Base-by-base conservation (phyloP, 2,329 filamentous ascomycete genomes). In the Xylariaceae sp. region DNA sequence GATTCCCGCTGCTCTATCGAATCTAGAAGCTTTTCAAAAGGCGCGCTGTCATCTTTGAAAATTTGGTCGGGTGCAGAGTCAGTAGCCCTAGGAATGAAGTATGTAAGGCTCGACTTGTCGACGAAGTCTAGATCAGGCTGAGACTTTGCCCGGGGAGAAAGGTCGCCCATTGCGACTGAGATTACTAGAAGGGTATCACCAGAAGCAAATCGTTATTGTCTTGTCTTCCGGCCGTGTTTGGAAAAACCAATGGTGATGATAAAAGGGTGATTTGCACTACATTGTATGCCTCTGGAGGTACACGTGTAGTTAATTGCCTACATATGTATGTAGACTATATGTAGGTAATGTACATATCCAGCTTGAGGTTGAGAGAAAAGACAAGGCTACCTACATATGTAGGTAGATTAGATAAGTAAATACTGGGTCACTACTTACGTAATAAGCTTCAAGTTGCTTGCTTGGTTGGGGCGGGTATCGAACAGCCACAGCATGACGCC, bases 1-100 rank as follows among this genome's bases (percentile, higher is more conserved):
- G 82, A 80, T 34, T 88, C 81, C 63, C 89, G 81, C 65, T 85
- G 82, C 39, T 83, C 75, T 67, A 91, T 80, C 16, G 81, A 81
- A 48, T 85, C 80, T 37, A 88, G 78, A 60, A 78, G 75, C 64
- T 75, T 76, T 62, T 77, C 71, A 60, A 66, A 75, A n/a, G 75
- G 78, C 62, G 74, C 76, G 9, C 76, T 73, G 3, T 73, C 72
- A 39, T 76, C 71, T 50, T 73, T 75, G 53, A 87, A 78, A 2
- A 75, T 74, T 21, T 83, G 75, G 55, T 86, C 81, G 31, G 87
- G 76, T 36, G 81, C 73, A 52, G 87, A 75, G 33, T 82, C 69
- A 53, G 85, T 86, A 17, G 80, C 74, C 45, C 80, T 75, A 8
- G 87, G 87, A 46, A 89, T 76, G 40, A 88, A 76, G 64, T 87